Evolutionary conservation across 257 asterid species (phyloP).

Genomic region (Penstemon davidsonii): DNA sequence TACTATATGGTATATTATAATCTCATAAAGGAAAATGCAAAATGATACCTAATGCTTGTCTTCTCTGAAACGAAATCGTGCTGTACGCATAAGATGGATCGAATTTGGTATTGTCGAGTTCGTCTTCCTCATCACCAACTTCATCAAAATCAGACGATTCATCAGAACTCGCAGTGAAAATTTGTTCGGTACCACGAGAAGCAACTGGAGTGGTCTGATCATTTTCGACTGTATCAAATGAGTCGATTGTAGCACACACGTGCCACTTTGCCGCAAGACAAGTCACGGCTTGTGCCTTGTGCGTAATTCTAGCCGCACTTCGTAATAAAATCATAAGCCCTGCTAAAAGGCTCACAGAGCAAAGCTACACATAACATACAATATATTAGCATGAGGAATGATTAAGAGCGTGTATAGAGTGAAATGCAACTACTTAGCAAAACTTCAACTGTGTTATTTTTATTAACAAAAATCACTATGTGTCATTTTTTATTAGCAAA

Average conservation of each 20-base stretch:
- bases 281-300: conserved; percentile 81
- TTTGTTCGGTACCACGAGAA: conserved; percentile 23
- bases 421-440: too few relatives aligned
- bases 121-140: conserved; percentile 95
- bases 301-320: conserved; percentile 90
- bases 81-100: conserved; percentile 58
- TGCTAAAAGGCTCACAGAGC: conserved; percentile 80
- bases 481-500: too few relatives aligned
- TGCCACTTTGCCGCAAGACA: conserved; percentile 99
- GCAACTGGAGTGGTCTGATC: conserved; percentile 46
- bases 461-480: too few relatives aligned
- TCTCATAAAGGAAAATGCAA: not conserved
- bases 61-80: conserved; percentile 87
- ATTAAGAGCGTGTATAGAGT: too few relatives aligned
- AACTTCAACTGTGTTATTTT: too few relatives aligned
- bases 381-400: not conserved
- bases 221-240: conserved; percentile 52
- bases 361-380: conserved; percentile 51
- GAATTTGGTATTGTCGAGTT: conserved; percentile 66
- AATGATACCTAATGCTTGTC: conserved; percentile 81
- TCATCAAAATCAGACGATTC: conserved; percentile 62
- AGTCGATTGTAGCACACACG: conserved; percentile 80
- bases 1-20: not conserved
- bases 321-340: conserved; percentile 73
- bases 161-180: conserved; percentile 30